Conservation (phyloP, 1,284 basidiomycete genomes). For the Schizophyllum amplum region DNA sequence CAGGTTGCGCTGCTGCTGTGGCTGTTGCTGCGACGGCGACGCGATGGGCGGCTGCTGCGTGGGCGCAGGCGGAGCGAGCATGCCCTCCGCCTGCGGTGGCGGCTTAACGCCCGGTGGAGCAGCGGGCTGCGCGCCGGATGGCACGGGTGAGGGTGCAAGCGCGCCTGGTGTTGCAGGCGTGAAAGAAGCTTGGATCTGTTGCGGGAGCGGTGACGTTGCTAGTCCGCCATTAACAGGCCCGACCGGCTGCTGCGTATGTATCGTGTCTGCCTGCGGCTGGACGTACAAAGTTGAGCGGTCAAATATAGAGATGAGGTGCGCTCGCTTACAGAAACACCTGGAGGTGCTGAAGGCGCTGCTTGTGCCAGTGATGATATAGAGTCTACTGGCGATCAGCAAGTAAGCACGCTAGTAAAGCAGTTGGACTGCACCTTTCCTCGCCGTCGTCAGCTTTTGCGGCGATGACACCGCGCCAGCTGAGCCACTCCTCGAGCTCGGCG, state of each 20-base stretch:
- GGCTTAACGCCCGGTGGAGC: conserved; percentile 61
- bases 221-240: conserved; percentile 12
- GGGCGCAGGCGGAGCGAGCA: conserved; percentile 19
- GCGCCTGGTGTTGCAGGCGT: conserved; percentile 18
- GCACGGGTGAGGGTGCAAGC: conserved; percentile 32
- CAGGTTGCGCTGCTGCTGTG: conserved; percentile 23
- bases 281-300: not conserved
- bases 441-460: conserved; percentile 22
- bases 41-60: conserved; percentile 8
- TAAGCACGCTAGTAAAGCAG: conserved; percentile 7
- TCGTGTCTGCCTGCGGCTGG: conserved; percentile 16
- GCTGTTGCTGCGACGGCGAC: conserved; percentile 12
- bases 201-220: conserved; percentile 50
- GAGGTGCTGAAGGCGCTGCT: conserved; percentile 14
- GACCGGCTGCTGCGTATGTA: conserved; percentile 20
- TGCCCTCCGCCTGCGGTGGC: conserved; percentile 30
- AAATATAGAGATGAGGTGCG: not conserved
- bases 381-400: conserved; percentile 22
- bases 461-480: conserved; percentile 54
- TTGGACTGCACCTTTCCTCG: conserved; percentile 34
- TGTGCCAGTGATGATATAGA: conserved; percentile 28
- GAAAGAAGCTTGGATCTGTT: conserved; percentile 26
- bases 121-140: conserved; percentile 14
- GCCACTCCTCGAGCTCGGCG: conserved; percentile 39
- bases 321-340: not conserved